Conservation (phyloP, 768 basidiomycete species). For the Hysterangium stoloniferum region DNA sequence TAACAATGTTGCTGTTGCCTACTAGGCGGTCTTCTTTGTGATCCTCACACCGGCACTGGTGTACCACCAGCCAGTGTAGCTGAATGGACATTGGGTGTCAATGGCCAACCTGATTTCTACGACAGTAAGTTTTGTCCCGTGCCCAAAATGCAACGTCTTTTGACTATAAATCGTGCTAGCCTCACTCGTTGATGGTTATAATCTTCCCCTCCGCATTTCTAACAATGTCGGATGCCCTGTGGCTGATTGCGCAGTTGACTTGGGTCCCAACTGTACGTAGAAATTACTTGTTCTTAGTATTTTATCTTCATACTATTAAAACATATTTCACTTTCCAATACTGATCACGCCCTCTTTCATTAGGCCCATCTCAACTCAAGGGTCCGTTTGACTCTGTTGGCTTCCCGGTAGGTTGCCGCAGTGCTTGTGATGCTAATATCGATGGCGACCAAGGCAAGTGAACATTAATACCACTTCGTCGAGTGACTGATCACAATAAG, state of each 20-base stretch:
- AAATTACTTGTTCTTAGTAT: not conserved
- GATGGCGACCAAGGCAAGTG: conserved; percentile 28
- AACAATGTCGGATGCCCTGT: conserved; percentile 48
- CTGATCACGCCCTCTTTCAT: not conserved
- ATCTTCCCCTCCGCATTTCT: conserved; percentile 47
- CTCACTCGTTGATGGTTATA: conserved; percentile 55
- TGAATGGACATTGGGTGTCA: conserved; percentile 26
- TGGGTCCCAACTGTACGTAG: conserved; percentile 45
- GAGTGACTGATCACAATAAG: not conserved
- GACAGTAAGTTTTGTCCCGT: conserved; percentile 29
- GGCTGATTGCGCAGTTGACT: conserved; percentile 54
- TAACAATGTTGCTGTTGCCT: not conserved
- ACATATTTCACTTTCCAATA: not conserved
- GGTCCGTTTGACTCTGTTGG: conserved; percentile 49
- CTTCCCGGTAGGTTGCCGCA: conserved; percentile 52
- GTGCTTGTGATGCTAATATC: conserved; percentile 42
- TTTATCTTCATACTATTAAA: not conserved
- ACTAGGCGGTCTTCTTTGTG: conserved; percentile 48
- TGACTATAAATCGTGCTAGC: conserved; percentile 28
- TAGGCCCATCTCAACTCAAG: conserved; percentile 43
- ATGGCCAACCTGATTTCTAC: conserved; percentile 24
- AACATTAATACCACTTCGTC: conserved; percentile 20
- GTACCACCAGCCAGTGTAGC: conserved; percentile 28
- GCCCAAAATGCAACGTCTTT: conserved; percentile 24
- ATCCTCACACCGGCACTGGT: conserved; percentile 39